These are phyloP conservation scores for Pichia norvegensis DNA, from an alignment of 1,139 yeast species.

Conservation along the genomic window DNA sequence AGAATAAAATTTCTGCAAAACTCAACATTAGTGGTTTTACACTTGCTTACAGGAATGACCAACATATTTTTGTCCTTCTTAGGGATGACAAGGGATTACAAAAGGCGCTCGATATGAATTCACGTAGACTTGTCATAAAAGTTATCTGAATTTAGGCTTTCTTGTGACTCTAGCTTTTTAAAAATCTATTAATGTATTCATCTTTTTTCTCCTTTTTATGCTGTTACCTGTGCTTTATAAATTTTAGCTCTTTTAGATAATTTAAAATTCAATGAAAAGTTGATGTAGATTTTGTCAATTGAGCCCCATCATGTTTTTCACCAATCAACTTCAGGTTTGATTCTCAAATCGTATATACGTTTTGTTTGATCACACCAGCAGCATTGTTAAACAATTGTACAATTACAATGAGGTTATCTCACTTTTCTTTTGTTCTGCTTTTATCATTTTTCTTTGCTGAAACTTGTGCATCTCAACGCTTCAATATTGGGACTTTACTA, in stretches of 20 bases:
- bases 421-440: too few species aligned
- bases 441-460: too few species aligned
- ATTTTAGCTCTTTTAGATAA: too few species aligned
- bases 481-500: neutral
- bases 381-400: too few species aligned
- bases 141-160: slow-evolving; percentile 3
- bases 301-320: too few species aligned
- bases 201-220: neutral
- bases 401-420: neutral
- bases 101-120: slow-evolving; percentile 4
- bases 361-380: too few species aligned
- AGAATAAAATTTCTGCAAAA: slow-evolving; percentile 15
- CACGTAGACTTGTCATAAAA: slow-evolving; percentile 9
- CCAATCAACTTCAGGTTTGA: too few species aligned
- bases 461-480: neutral
- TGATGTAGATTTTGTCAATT: too few species aligned
- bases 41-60: slow-evolving; percentile 17
- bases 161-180: neutral
- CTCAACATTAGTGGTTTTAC: slow-evolving; percentile 11
- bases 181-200: neutral
- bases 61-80: slow-evolving; percentile 8
- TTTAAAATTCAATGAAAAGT: too few species aligned
- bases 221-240: too few species aligned
- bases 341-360: too few species aligned
- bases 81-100: slow-evolving; percentile 10